Evolutionary conservation across 306 rosid species (phyloP), one percentile per base, ranked within the genome.

Genomic region (Alnus glutinosa): DNA sequence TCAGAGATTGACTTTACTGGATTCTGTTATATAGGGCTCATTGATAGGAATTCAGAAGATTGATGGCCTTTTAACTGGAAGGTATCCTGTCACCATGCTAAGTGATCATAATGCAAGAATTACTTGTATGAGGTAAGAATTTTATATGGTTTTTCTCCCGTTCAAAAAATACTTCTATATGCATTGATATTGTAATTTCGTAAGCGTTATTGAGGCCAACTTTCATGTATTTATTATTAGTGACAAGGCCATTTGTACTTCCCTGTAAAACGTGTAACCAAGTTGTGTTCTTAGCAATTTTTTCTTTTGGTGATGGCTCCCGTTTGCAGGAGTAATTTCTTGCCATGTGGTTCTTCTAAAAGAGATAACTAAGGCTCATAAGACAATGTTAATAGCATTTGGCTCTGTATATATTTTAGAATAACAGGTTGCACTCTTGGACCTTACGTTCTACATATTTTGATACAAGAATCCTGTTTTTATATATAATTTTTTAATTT

Each of bases 71-170:
- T 78, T 18, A 34, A 76, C 69, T 23, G 81, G 75, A 47, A 36
- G 9, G 58, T 67, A 8, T 48, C 71, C 48, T 72, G 7, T 42
- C 75, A 57, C 30, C 55, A 34, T 30, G 0, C 57, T 88, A 13
- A 84, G 73, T 69, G 91, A 79, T 80, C 97, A 94, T 71, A 90
- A 75, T 10, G 93, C 96, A 58, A 92, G 94, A 77, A 89, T 94
- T 77, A 92, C 96, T 71, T 87, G 87, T 78, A 89, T 90, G 97
- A 92, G 98, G 98, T 90, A 74, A 64, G 82, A 3, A 39, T 77
- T 42, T 49, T 62, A 36, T 76, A 11, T 47, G 68, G 37, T 9
- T 39, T 14, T 48, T 18, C 34, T 28, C 62, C 79, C 7, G 7
- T 67, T 57, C 47, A 1, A 73, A 28, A 14, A 11, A 19, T 55